phyloP scores from a whole-genome alignment of 192 early-diverging fungal species.

The Podila epicladia region DNA sequence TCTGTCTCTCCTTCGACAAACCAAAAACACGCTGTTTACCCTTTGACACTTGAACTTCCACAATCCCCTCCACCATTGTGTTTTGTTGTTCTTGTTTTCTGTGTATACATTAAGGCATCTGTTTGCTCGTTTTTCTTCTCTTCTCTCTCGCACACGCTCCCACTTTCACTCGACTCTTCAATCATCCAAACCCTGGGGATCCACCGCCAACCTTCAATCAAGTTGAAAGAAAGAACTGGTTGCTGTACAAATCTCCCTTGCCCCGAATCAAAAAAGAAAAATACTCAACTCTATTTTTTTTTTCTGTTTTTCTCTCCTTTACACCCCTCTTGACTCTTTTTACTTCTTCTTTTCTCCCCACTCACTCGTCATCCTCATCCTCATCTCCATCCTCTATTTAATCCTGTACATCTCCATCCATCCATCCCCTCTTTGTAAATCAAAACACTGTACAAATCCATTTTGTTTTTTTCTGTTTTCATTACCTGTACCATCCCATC shows the following conservation, averaged over 20 bases:
- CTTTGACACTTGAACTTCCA: not conserved
- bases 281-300: not conserved
- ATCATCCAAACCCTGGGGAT: not conserved
- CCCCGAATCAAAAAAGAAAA: not conserved
- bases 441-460: not conserved
- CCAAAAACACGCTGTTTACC: conserved; percentile 1
- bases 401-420: conserved; percentile 1
- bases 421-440: not conserved
- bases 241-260: not conserved
- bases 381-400: not conserved
- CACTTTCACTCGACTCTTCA: not conserved
- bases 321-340: not conserved
- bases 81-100: conserved; percentile 13
- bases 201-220: not conserved
- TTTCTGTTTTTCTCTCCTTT: not conserved
- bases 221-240: not conserved
- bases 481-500: too few relatives aligned
- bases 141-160: not conserved
- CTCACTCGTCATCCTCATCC: not conserved
- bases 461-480: not conserved
- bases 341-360: not conserved
- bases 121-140: not conserved
- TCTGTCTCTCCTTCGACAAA: not conserved
- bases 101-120: conserved; percentile 5
- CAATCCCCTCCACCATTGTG: conserved; percentile 3